Conservation (phyloP, 768 basidiomycete species). For the Tephrocybe sp. region DNA sequence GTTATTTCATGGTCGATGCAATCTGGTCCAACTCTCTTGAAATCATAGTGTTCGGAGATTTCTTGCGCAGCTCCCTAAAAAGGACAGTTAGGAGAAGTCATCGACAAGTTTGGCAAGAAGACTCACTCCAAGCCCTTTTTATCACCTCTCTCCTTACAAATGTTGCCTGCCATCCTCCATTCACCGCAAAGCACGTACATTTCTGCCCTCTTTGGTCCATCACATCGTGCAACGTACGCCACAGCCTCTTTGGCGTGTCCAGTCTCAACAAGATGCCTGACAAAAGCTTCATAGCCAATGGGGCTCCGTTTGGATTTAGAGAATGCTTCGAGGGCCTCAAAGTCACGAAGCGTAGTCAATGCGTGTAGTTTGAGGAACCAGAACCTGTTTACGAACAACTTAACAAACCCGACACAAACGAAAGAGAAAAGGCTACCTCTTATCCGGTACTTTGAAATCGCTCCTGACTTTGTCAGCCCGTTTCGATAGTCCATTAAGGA, state of each 20-base stretch:
- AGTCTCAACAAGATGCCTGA: constrained; percentile 71
- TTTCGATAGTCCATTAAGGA: constrained; percentile 80
- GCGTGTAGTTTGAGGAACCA: constrained; percentile 93
- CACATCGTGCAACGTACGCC: constrained; percentile 80
- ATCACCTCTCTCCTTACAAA: constrained; percentile 89
- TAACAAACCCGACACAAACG: neutral
- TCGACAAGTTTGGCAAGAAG: constrained; percentile 2
- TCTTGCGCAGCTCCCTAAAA: constrained; percentile 65
- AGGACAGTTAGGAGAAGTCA: neutral
- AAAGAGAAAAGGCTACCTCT: constrained; percentile 57
- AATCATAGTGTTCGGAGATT: constrained; percentile 79
- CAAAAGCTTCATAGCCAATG: constrained; percentile 94
- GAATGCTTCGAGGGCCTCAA: constrained; percentile 83
- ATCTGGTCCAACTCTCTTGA: constrained; percentile 75
- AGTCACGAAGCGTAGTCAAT: constrained; percentile 76
- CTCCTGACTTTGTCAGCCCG: constrained; percentile 84
- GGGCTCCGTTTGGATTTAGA: constrained; percentile 87
- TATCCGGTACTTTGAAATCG: constrained; percentile 95
- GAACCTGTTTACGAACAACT: constrained; percentile 53
- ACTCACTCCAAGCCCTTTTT: constrained; percentile 84
- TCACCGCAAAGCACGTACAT: constrained; percentile 90
- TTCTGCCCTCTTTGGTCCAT: constrained; percentile 78
- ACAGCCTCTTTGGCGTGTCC: constrained; percentile 78
- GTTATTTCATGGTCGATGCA: constrained; percentile 62
- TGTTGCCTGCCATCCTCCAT: constrained; percentile 84